Percentiles rank a stretch among this genome's conserved stretches.
phyloP scores from a whole-genome alignment of 2,329 filamentous ascomycete species.

The Helotiales sp. region DNA sequence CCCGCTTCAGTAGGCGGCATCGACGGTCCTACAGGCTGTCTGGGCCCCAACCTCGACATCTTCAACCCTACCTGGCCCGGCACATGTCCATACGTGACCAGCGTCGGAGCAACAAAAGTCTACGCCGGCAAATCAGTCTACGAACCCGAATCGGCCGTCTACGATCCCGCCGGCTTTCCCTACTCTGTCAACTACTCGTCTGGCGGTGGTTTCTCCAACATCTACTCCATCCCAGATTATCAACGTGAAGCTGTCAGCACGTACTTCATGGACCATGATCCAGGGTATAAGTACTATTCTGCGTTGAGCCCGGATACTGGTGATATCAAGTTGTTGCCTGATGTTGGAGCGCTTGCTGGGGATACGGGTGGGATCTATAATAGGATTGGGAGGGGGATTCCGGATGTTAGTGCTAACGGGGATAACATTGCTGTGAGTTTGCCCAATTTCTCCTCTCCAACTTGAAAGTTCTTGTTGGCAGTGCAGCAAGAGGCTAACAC shows the following conservation, averaged over 20 bases:
- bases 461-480: neutral
- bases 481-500: neutral
- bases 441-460: neutral
- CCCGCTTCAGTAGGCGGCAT: conserved; percentile 9
- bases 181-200: conserved; percentile 36
- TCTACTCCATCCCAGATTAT: conserved; percentile 45
- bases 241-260: conserved; percentile 41
- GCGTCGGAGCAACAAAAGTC: conserved; percentile 38
- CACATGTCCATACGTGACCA: conserved; percentile 44
- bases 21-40: conserved; percentile 34
- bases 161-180: conserved; percentile 14
- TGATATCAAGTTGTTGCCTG: conserved; percentile 13
- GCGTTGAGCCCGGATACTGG: conserved; percentile 18
- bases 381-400: conserved; percentile 34
- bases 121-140: conserved; percentile 38
- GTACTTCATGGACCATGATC: conserved; percentile 40
- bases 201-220: conserved; percentile 48
- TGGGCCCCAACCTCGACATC: conserved; percentile 48
- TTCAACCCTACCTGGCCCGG: conserved; percentile 45
- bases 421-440: conserved; percentile 32
- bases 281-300: conserved; percentile 22
- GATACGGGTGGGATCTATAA: conserved; percentile 20
- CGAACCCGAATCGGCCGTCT: conserved; percentile 32
- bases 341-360: conserved; percentile 20
- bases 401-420: conserved; percentile 42